Base-by-base conservation (phyloP, 495 filamentous ascomycete genomes). In the Friedmanniomyces simplex region DNA sequence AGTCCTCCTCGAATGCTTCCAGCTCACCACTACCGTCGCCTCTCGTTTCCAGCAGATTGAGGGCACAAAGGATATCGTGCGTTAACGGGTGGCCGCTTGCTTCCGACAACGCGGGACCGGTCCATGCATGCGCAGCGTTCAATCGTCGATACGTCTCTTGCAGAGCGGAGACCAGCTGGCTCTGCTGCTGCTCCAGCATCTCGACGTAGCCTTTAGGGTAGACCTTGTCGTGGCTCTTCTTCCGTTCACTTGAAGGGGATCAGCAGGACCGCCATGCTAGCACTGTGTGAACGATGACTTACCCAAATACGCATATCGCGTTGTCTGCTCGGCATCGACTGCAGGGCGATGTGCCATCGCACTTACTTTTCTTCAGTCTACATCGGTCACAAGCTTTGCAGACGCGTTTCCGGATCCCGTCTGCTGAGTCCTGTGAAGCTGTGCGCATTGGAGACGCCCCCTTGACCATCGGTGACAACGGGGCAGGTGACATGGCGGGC, bases 351-450 rank as follows among this genome's bases (percentile, higher is more conserved):
- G 82, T 75, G 55, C 82, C 82, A 63, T 85, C 81, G 69, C 82
- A 86, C 79, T 86, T 86, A 58, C 80, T 83, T 70, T 86, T 86
- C 72, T 85, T 86, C 71, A 85, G 79, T 59, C 82, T 72, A 74
- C 82, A 86, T 60, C 82, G 73, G 68, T 86, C 82, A 61, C 82
- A 86, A 22, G 82, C 82, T 69, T 84, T 86, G 74, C 81, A 83
- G 36, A 86, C 82, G 59, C 82, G 72, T 67, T 85, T 85, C 54
- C 68, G 60, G 28, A 68, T 68, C 30, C 62, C 59, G 50, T 71
- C 68, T 16, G 64, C 52, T 11, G 67, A 61, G 47, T 58, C 60
- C 5, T 54, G 54, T 13, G 58, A 64, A 18, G 24, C 32, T n/a
- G 54, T 45, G 10, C 50, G 48, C 8, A 32, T 42, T 24, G 56